phyloP scores from a whole-genome alignment of 192 early-diverging fungal genomes.

The Rhizoclosmatium sp. region DNA sequence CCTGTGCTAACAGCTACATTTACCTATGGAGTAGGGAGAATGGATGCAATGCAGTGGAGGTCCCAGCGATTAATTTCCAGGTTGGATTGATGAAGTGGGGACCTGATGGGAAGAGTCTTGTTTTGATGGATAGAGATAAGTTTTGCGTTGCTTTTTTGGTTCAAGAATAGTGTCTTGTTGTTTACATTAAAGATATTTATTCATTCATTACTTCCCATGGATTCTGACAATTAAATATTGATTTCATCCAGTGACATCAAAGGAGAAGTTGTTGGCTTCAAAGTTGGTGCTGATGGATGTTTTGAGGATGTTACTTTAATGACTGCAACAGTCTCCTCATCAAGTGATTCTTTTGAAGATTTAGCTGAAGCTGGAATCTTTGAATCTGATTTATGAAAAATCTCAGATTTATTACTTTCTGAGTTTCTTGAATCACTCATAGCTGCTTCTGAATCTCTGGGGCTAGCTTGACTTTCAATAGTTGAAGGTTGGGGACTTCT shows the following conservation, averaged over 20 bases:
- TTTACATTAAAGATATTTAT: neutral
- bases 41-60: conserved; percentile 55
- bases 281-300: neutral
- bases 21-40: conserved; percentile 68
- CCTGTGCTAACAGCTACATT: conserved; percentile 61
- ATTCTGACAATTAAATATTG: neutral
- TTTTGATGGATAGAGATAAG: conserved; percentile 77
- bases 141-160: conserved; percentile 71
- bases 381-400: neutral
- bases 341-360: neutral
- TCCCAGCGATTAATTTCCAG: conserved; percentile 70
- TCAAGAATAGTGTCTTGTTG: conserved; percentile 33
- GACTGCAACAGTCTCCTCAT: neutral
- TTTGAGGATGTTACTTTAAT: neutral
- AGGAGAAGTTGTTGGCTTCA: neutral
- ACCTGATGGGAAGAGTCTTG: conserved; percentile 71
- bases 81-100: conserved; percentile 70
- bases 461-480: neutral
- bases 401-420: neutral
- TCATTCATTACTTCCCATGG: neutral
- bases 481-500: neutral
- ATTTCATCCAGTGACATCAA: neutral
- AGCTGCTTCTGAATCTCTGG: neutral
- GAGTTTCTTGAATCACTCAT: neutral
- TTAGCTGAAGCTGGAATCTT: neutral